These are phyloP conservation scores for Bassia scoparia DNA, from an alignment of 148 eudicot genomes.

Conservation along the genomic window DNA sequence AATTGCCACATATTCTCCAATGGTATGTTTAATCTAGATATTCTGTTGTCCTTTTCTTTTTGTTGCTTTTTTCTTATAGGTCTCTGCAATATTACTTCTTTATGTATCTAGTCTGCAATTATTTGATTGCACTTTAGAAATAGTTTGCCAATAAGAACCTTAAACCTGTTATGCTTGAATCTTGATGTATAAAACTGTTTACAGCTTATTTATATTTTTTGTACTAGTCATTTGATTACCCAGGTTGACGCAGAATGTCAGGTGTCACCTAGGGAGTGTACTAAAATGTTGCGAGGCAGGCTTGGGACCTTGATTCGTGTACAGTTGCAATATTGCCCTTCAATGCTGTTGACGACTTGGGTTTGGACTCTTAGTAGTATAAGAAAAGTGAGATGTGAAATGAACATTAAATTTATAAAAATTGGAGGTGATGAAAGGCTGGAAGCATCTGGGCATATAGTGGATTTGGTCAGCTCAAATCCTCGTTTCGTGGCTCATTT, in stretches of 20 bases:
- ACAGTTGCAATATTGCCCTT: not conserved
- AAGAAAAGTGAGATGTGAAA: not conserved
- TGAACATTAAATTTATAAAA: not conserved
- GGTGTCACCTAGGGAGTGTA: not conserved
- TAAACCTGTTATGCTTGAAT: not conserved
- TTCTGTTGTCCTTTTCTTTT: not conserved
- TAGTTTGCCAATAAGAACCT: not conserved
- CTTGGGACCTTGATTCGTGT: not conserved
- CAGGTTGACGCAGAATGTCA: not conserved
- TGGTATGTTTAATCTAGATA: conserved; percentile 53
- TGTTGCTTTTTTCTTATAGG: not conserved
- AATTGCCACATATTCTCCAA: conserved; percentile 70
- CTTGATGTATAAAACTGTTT: not conserved
- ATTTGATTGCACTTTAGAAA: not conserved
- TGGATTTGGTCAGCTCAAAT: not conserved
- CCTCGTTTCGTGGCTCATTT: too few species aligned
- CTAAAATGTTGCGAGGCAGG: not conserved
- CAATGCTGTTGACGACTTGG: not conserved
- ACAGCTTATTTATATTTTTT: not conserved
- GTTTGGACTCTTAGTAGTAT: not conserved
- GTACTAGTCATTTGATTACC: not conserved
- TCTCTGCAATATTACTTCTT: not conserved
- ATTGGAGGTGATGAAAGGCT: not conserved
- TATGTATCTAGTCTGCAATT: too few species aligned
- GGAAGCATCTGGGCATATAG: not conserved